A percentile compares a stretch with the other conserved stretches of the same genome.
These are phyloP conservation scores for Kwoniella newhampshirensis DNA, from an alignment of 768 basidiomycete genomes.

Conservation along the genomic window DNA sequence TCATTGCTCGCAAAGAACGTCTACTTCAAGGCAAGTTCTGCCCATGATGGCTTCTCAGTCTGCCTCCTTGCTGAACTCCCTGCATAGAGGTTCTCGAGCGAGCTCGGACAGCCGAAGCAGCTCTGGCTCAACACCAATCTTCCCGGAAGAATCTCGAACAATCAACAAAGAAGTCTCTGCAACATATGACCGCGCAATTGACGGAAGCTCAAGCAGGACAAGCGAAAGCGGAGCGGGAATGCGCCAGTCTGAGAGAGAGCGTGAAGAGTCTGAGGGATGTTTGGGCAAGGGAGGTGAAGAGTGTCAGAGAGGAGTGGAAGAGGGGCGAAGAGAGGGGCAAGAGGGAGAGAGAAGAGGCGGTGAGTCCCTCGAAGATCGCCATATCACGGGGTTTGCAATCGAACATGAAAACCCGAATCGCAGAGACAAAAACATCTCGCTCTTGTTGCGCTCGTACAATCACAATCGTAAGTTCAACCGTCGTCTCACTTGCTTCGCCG, in stretches of 20 bases:
- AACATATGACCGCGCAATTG: slow-evolving; percentile 42
- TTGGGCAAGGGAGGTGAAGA: slow-evolving; percentile 44
- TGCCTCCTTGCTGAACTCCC: not conserved
- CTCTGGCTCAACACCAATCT: slow-evolving; percentile 29
- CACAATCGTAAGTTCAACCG: slow-evolving; percentile 41
- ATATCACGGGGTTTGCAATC: too few species aligned
- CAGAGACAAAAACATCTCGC: slow-evolving; percentile 41
- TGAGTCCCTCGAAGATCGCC: too few species aligned
- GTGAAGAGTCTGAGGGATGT: slow-evolving; percentile 46
- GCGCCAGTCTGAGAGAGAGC: slow-evolving; percentile 48
- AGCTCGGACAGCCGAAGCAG: slow-evolving; percentile 48
- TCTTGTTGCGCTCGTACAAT: slow-evolving; percentile 39
- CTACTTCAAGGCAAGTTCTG: slow-evolving; percentile 39
- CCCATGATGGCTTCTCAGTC: not conserved
- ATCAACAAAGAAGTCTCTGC: slow-evolving; percentile 38
- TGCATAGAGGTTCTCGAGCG: slow-evolving; percentile 47
- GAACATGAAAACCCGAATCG: not conserved
- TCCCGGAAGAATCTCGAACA: slow-evolving; percentile 39
- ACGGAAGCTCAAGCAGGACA: slow-evolving; percentile 41
- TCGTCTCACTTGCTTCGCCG: not conserved
- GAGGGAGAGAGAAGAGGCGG: slow-evolving; percentile 45
- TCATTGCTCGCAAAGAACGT: slow-evolving; percentile 48
- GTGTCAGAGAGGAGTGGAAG: slow-evolving; percentile 34
- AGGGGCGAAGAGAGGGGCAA: slow-evolving; percentile 29
- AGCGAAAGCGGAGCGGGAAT: slow-evolving; percentile 43